A percentile compares a stretch with the other conserved stretches of the same genome.
These are phyloP conservation scores for Chaetomiaceae sp. DNA, from an alignment of 2,329 filamentous ascomycete genomes.

Conservation along the genomic window DNA sequence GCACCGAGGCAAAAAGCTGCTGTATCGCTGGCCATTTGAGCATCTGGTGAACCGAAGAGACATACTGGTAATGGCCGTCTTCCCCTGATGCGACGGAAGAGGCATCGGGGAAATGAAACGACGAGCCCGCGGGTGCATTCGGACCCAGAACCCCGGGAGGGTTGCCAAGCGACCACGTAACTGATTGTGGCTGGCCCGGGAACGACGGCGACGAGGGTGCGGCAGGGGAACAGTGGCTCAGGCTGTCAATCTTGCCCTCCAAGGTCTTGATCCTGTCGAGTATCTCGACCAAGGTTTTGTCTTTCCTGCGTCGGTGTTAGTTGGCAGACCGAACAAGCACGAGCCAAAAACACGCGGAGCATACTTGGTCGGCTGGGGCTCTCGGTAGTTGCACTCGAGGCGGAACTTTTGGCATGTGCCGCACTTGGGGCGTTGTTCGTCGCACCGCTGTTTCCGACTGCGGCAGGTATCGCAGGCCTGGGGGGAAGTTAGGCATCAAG, in stretches of 20 bases:
- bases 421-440: slow-evolving; percentile 59
- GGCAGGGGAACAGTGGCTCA: slow-evolving; percentile 27
- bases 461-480: slow-evolving; percentile 57
- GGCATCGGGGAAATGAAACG: slow-evolving; percentile 20
- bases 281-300: slow-evolving; percentile 59
- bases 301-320: slow-evolving; percentile 45
- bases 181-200: neutral
- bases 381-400: slow-evolving; percentile 56
- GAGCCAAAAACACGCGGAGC: neutral
- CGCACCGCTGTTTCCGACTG: slow-evolving; percentile 59
- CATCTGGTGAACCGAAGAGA: slow-evolving; percentile 46
- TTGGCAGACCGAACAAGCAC: neutral
- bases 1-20: slow-evolving; percentile 35
- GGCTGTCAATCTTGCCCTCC: slow-evolving; percentile 51
- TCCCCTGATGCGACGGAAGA: slow-evolving; percentile 18
- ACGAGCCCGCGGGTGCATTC: neutral
- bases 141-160: slow-evolving; percentile 1
- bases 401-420: slow-evolving; percentile 54
- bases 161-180: slow-evolving; percentile 2
- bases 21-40: slow-evolving; percentile 46
- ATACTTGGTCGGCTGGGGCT: slow-evolving; percentile 61
- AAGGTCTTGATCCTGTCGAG: slow-evolving; percentile 51
- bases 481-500: neutral
- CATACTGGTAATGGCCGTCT: slow-evolving; percentile 32
- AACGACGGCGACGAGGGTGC: neutral